Conservation (phyloP, 2,329 filamentous ascomycete species). For the Drechslerella stenobrocha region DNA sequence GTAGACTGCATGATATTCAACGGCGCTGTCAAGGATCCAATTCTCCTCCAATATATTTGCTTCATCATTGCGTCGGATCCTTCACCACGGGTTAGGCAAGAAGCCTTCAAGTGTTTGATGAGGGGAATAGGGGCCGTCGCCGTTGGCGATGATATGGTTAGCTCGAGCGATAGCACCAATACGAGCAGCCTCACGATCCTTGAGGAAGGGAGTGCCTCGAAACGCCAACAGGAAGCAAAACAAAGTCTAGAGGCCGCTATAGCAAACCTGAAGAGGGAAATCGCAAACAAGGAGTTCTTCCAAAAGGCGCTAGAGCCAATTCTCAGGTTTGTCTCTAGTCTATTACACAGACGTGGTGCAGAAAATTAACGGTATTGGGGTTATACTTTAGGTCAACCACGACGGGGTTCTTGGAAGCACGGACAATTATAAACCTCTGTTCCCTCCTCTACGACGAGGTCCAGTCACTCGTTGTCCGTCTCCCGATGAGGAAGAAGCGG, state of each 20-base stretch:
- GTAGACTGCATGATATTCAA: constrained; percentile 68
- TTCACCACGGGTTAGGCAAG: constrained; percentile 66
- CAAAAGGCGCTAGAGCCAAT: constrained; percentile 60
- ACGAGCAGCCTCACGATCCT: constrained; percentile 59
- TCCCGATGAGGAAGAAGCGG: constrained; percentile 57
- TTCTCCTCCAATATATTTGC: constrained; percentile 64
- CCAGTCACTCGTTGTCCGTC: constrained; percentile 57
- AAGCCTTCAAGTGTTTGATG: constrained; percentile 65
- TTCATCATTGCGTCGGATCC: constrained; percentile 65
- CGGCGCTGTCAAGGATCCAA: constrained; percentile 63
- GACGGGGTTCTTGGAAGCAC: constrained; percentile 60
- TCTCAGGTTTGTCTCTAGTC: constrained; percentile 53
- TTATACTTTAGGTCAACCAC: constrained; percentile 56
- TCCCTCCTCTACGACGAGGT: constrained; percentile 61
- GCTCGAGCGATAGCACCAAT: constrained; percentile 50
- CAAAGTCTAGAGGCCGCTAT: constrained; percentile 60
- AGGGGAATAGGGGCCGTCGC: constrained; percentile 67
- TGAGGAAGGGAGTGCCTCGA: constrained; percentile 58
- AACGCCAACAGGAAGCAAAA: constrained; percentile 59
- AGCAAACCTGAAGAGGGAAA: constrained; percentile 59
- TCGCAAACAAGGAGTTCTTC: constrained; percentile 58
- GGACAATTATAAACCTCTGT: constrained; percentile 61
- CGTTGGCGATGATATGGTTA: constrained; percentile 62
- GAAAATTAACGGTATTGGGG: no score
- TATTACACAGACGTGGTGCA: no score